phyloP scores from a whole-genome alignment of 129 eudicot species.

The Chrysanthemum lavandulifolium region DNA sequence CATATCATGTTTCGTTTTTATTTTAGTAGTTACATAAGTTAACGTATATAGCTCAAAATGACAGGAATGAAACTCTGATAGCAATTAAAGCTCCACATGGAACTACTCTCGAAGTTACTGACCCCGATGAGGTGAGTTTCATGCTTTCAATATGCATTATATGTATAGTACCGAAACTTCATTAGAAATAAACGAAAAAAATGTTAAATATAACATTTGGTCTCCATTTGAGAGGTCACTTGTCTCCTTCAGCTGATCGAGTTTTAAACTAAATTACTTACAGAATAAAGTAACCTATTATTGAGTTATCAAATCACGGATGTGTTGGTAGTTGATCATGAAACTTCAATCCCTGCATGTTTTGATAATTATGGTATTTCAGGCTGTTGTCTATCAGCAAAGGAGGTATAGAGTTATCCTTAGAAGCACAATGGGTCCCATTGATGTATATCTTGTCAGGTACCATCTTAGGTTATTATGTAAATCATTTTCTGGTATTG shows the following conservation, averaged over 20 bases:
- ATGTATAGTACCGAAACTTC: too few species aligned
- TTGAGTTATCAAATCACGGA: too few species aligned
- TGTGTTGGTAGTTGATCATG: too few species aligned
- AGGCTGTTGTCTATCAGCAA: constrained; percentile 89
- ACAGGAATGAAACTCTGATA: constrained; percentile 51
- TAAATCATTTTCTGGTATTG: neutral
- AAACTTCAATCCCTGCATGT: too few species aligned
- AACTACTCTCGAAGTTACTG: constrained; percentile 81
- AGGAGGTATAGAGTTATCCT: constrained; percentile 94
- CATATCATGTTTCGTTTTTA: neutral
- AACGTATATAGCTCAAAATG: neutral
- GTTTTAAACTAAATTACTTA: too few species aligned
- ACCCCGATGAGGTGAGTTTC: constrained; percentile 67
- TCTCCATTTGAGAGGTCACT: neutral
- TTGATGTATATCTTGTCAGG: constrained; percentile 99
- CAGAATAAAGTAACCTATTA: too few species aligned
- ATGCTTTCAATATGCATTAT: constrained; percentile 19
- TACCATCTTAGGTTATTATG: constrained; percentile 21
- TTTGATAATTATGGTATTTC: constrained; percentile 2
- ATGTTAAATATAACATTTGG: too few species aligned
- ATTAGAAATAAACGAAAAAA: too few species aligned
- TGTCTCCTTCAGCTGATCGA: too few species aligned
- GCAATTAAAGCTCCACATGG: constrained; percentile 70
- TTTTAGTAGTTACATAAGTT: constrained; percentile 5
- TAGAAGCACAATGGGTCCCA: constrained; percentile 98